These are phyloP conservation scores for Phytophthora uliginosa DNA, from an alignment of 352 stramenopile species.

Conservation along the genomic window DNA sequence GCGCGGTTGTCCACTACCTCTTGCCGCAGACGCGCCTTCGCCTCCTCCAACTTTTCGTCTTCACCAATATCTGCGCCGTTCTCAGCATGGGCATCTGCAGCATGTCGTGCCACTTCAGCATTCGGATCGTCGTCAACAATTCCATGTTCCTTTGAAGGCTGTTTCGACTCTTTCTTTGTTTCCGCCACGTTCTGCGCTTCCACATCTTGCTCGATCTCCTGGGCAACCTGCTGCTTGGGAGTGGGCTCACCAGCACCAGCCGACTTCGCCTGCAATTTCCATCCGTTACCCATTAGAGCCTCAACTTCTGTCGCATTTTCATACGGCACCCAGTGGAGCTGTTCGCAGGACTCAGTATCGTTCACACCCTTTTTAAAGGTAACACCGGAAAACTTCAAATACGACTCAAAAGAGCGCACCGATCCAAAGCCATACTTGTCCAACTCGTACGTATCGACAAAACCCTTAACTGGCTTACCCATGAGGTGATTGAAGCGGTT, in stretches of 20 bases:
- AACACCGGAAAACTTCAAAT: conserved; percentile 70
- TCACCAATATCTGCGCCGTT: conserved; percentile 54
- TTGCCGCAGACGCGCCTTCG: conserved; percentile 54
- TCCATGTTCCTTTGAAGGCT: conserved; percentile 28
- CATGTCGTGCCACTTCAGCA: conserved; percentile 35
- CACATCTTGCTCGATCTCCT: conserved; percentile 20
- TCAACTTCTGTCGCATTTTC: conserved; percentile 63
- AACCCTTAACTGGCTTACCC: conserved; percentile 65
- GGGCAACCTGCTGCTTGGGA: conserved; percentile 27
- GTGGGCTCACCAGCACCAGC: conserved; percentile 15
- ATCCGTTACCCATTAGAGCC: conserved; percentile 54
- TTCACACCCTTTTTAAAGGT: conserved; percentile 59
- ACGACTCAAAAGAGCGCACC: conserved; percentile 66
- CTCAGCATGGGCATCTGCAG: conserved; percentile 48
- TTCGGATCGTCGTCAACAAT: conserved; percentile 45
- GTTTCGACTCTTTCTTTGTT: conserved; percentile 10
- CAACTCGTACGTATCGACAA: conserved; percentile 69
- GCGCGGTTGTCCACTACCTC: conserved; percentile 44
- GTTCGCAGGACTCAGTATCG: conserved; percentile 67
- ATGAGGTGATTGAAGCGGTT: conserved; percentile 73
- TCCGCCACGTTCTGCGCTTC: conserved; percentile 5
- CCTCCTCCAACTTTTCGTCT: conserved; percentile 38
- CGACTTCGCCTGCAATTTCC: conserved; percentile 43
- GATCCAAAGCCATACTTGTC: conserved; percentile 68
- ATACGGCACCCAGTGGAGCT: conserved; percentile 82